phyloP scores from a whole-genome alignment of 2,329 filamentous ascomycete species.

The Ceratocystis diversiconidia region DNA sequence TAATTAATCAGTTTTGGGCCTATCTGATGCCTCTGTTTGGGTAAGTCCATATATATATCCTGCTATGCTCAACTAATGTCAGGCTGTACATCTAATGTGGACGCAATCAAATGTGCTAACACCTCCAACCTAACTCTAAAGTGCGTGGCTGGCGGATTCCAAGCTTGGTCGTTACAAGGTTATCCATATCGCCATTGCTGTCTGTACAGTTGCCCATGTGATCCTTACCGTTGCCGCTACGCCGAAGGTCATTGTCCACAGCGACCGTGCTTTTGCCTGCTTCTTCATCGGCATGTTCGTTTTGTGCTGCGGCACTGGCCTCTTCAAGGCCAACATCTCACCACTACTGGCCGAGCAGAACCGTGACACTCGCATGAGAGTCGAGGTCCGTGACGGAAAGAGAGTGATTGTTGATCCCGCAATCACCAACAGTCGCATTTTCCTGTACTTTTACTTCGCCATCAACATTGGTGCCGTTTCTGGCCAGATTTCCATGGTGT shows the following conservation, averaged over 20 bases:
- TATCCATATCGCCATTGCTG: conserved; percentile 51
- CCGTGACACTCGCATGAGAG: conserved; percentile 40
- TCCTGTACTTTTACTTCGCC: conserved; percentile 43
- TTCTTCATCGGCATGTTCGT: conserved; percentile 51
- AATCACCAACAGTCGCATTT: conserved; percentile 53
- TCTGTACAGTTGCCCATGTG: conserved; percentile 52
- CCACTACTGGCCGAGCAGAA: conserved; percentile 60
- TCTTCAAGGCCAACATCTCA: conserved; percentile 70
- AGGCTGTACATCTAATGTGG: background rate
- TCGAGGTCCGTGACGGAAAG: conserved; percentile 44
- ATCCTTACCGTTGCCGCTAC: conserved; percentile 52
- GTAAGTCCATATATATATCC: conserved; percentile 23
- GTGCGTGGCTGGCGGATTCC: conserved; percentile 49
- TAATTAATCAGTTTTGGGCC: conserved; percentile 48
- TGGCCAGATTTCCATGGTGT: conserved; percentile 52
- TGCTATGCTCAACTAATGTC: background rate
- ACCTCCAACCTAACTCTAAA: conserved; percentile 18
- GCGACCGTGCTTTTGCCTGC: conserved; percentile 44
- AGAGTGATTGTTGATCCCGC: conserved; percentile 58
- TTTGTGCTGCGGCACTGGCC: conserved; percentile 53
- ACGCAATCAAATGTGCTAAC: background rate
- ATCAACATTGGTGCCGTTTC: conserved; percentile 53
- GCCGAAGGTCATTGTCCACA: conserved; percentile 45
- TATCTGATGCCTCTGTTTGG: conserved; percentile 46
- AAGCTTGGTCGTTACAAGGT: conserved; percentile 61